phyloP scores from a whole-genome alignment of 441 rosid species.

The Geranium incanum region DNA sequence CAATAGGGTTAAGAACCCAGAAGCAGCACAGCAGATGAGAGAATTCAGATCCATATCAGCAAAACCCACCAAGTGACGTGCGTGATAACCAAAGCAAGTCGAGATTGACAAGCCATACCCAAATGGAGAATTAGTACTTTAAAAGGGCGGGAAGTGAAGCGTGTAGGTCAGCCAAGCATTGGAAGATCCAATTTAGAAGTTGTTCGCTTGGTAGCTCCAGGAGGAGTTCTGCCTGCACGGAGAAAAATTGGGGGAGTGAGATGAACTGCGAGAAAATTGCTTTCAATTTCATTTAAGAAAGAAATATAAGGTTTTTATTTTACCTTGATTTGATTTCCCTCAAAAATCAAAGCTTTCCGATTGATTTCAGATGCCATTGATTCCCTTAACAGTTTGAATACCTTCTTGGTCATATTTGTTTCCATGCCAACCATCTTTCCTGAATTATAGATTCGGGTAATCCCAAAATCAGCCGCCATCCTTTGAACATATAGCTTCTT shows the following conservation, averaged over 20 bases:
- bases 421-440: constrained; percentile 88
- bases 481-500: constrained; percentile 87
- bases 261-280: background rate
- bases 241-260: constrained; percentile 4
- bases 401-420: constrained; percentile 71
- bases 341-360: constrained; percentile 54
- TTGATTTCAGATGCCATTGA: constrained; percentile 63
- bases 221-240: constrained; percentile 82
- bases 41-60: background rate
- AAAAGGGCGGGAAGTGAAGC: constrained; percentile 79
- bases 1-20: background rate
- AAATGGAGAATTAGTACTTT: constrained; percentile 42
- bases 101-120: background rate
- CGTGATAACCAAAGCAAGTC: background rate
- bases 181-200: constrained; percentile 84
- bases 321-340: constrained; percentile 81
- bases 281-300: constrained; percentile 3
- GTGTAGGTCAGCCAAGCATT: constrained; percentile 81
- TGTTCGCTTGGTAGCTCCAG: constrained; percentile 88
- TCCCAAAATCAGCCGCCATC: constrained; percentile 98
- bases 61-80: background rate
- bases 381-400: constrained; percentile 74
- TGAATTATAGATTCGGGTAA: constrained; percentile 58
- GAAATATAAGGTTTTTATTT: constrained; percentile 5
- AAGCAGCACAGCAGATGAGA: background rate